Conservation (phyloP, 179 eudicot genomes). For the Amaranthus tricolor region DNA sequence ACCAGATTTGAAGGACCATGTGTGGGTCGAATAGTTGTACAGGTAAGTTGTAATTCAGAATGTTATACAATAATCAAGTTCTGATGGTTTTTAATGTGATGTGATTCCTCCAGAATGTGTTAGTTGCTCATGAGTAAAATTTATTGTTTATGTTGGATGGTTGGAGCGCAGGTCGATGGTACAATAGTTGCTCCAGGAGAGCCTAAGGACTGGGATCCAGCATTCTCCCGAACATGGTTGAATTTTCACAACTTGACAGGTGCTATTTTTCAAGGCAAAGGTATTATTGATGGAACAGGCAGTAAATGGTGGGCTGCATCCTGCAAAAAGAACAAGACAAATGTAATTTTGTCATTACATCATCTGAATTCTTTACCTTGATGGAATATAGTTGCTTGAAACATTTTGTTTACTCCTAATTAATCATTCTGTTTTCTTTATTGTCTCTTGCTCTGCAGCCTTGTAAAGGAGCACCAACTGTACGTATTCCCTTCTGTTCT, state of each 20-base stretch:
- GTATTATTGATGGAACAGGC: conserved; percentile 90
- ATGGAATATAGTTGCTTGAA: not conserved
- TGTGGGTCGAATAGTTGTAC: conserved; percentile 47
- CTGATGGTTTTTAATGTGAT: not conserved
- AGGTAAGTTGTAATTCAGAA: conserved; percentile 39
- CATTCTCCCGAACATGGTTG: conserved; percentile 60
- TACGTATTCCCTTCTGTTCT: conserved; percentile 37
- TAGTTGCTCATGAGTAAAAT: not conserved
- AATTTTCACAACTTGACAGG: conserved; percentile 60
- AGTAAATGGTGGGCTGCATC: conserved; percentile 98
- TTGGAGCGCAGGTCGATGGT: conserved; percentile 66
- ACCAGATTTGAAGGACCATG: conserved; percentile 87
- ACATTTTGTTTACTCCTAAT: not conserved
- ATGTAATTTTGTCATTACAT: conserved; percentile 40
- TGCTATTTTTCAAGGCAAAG: conserved; percentile 63
- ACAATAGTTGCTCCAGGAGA: conserved; percentile 80
- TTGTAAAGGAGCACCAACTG: conserved; percentile 86
- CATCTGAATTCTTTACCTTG: not conserved
- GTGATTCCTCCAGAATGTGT: not conserved
- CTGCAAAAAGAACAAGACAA: conserved; percentile 82
- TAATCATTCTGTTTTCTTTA: conserved; percentile 23
- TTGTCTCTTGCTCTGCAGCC: conserved; percentile 48
- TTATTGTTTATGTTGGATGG: not conserved
- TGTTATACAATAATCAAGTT: not conserved
- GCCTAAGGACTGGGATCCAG: conserved; percentile 73